Base-by-base conservation (phyloP, 108 stramenopile species). In the Discostella pseudostelligera region DNA sequence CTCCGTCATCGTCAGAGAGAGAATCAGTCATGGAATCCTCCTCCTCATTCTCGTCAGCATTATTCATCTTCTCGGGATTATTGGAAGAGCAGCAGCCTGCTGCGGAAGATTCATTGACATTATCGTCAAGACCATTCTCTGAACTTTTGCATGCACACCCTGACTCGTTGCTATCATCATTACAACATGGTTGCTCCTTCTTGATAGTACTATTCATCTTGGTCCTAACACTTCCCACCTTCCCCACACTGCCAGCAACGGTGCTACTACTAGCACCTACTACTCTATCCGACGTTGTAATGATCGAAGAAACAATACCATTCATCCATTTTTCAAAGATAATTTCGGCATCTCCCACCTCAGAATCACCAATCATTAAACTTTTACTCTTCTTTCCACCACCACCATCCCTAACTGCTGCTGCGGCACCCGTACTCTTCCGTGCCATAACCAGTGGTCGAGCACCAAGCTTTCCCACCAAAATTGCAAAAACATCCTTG, bases 311-410 rank as follows among this genome's bases (percentile, higher is more conserved):
- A 5, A 80, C 60, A 57, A 83, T 40, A 0, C 79, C 67, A 28
- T 61, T 54, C 69, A 72, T 56, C 82, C 84, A 85, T 21, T 58
- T 43, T 12, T 80, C 71, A 72, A 85, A 85, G 0, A 71, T 55
- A 7, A 54, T 56, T 8, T 71, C 62, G 17, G 68, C 68, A 78
- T 87, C 89, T 12, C 90, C 90, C 1, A 82, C 80, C 40, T 88
- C 85, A 22, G 85, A 83, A 75, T 94, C 93, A 14, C 93, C 93
- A 25, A 89, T 47, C 53, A 65, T 62, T 4, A 74, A 29, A 67
- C 65, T 74, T 26, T 61, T 67, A 32, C 60, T 54, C 60, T 45
- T 62, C 29, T 19, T 57, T 32, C 32, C 29, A 12, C 55, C 55
- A 11, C 37, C 19, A 19, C 32, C 49, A 43, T 16, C 40, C 54